phyloP scores from a whole-genome alignment of 805 yeast species.

The Torulaspora maleeae region DNA sequence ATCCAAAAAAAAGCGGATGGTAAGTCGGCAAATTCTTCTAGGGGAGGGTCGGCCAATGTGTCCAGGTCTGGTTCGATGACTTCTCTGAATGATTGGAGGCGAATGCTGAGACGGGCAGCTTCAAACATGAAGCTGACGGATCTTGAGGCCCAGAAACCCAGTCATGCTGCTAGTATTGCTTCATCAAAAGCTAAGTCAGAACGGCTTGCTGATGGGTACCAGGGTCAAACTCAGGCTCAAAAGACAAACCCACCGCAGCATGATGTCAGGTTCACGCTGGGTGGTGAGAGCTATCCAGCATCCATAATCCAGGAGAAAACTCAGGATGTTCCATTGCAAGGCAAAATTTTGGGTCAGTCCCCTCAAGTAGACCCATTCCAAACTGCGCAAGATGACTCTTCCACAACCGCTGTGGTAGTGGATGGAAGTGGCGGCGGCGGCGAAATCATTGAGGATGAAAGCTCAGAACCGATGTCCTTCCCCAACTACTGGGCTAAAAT shows the following conservation, averaged over 20 bases:
- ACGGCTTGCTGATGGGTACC: neutral
- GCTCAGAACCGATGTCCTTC: constrained; percentile 10
- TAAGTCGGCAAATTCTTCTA: constrained; percentile 16
- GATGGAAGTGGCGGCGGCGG: constrained; percentile 8
- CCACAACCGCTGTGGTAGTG: neutral
- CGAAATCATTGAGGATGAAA: constrained; percentile 4
- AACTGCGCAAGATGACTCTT: constrained; percentile 1
- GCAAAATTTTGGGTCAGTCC: no score
- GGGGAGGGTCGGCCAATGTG: constrained; percentile 11
- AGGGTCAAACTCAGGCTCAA: neutral
- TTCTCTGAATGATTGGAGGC: constrained; percentile 18
- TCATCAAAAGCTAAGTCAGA: constrained; percentile 1
- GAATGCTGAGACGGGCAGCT: constrained; percentile 11
- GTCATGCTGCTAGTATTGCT: neutral
- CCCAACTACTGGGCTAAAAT: constrained; percentile 20
- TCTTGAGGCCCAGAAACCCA: constrained; percentile 15
- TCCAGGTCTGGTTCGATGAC: constrained; percentile 18
- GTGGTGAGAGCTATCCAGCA: constrained; percentile 14
- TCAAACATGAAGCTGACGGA: constrained; percentile 13
- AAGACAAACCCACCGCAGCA: constrained; percentile 1
- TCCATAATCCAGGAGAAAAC: constrained; percentile 11
- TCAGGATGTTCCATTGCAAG: neutral
- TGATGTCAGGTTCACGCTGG: constrained; percentile 13
- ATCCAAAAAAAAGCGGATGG: constrained; percentile 15
- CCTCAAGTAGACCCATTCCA: neutral